A percentile compares a stretch with the other conserved stretches of the same genome.
Conservation (phyloP, 169 alveolate species). For the Plasmodium vinckei region DNA sequence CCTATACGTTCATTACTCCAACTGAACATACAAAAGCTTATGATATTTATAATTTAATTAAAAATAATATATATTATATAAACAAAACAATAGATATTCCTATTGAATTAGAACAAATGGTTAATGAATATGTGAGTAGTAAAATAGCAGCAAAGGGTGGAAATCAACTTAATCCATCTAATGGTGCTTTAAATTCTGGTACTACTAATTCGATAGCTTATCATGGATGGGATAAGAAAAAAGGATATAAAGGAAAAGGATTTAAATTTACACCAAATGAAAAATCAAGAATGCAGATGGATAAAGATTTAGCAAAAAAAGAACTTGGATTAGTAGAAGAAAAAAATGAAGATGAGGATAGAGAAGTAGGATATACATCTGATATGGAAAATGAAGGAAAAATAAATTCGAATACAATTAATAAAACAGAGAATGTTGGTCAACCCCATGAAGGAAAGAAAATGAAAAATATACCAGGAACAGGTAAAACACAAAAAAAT, state of each 20-base stretch:
- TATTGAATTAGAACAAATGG: slow-evolving; percentile 78
- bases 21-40: slow-evolving; percentile 95
- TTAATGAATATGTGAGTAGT: slow-evolving; percentile 63
- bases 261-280: slow-evolving; percentile 94
- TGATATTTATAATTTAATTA: slow-evolving; percentile 94
- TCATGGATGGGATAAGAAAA: slow-evolving; percentile 78
- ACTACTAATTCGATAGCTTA: slow-evolving; percentile 17
- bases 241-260: slow-evolving; percentile 96
- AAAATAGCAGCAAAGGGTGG: neutral
- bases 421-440: neutral
- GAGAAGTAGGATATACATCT: slow-evolving; percentile 22
- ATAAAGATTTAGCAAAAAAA: slow-evolving; percentile 88
- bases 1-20: slow-evolving; percentile 95
- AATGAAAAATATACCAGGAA: neutral
- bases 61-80: slow-evolving; percentile 52
- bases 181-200: slow-evolving; percentile 88
- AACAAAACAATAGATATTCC: slow-evolving; percentile 80
- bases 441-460: neutral
- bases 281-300: slow-evolving; percentile 90
- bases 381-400: slow-evolving; percentile 76
- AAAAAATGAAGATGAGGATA: slow-evolving; percentile 6
- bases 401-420: slow-evolving; percentile 9
- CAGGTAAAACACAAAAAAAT: neutral
- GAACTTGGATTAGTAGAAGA: slow-evolving; percentile 82
- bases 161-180: slow-evolving; percentile 34